phyloP scores from a whole-genome alignment of 768 basidiomycete species.

The Tricholoma furcatifolium region DNA sequence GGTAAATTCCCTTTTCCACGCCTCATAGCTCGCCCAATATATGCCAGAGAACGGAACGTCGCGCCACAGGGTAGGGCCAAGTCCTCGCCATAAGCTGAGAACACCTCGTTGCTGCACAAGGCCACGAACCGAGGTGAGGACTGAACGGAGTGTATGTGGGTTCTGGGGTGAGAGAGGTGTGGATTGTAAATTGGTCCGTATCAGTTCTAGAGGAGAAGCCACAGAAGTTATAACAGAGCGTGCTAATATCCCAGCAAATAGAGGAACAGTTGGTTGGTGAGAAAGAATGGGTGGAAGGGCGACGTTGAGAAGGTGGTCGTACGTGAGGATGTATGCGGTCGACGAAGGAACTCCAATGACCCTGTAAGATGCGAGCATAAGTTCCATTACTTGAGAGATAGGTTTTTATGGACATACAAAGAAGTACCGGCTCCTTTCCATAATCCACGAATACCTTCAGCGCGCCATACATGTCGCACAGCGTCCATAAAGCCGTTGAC shows the following conservation, averaged over 20 bases:
- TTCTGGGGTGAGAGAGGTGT: conserved; percentile 69
- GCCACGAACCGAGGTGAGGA: conserved; percentile 58
- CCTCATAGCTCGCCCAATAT: conserved; percentile 96
- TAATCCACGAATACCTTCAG: conserved; percentile 80
- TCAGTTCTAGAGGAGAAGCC: conserved; percentile 85
- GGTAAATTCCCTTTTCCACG: conserved; percentile 65
- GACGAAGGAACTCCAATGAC: conserved; percentile 90
- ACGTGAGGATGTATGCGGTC: conserved; percentile 93
- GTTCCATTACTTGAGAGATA: neutral
- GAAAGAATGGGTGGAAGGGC: conserved; percentile 62
- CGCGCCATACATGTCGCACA: conserved; percentile 72
- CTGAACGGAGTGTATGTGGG: conserved; percentile 77
- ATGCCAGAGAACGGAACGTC: conserved; percentile 97
- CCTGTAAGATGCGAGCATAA: conserved; percentile 37
- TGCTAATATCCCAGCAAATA: conserved; percentile 80
- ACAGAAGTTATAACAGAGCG: conserved; percentile 77
- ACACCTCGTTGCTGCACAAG: conserved; percentile 66
- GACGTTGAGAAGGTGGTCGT: conserved; percentile 78
- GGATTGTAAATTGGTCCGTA: conserved; percentile 92
- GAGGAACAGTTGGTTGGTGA: conserved; percentile 55
- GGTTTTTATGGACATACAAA: conserved; percentile 53
- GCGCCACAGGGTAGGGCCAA: conserved; percentile 91
- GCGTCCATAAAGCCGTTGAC: conserved; percentile 88
- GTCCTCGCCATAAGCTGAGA: conserved; percentile 81
- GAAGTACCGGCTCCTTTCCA: conserved; percentile 97